Evolutionary conservation across 768 basidiomycete genomes (phyloP).

Genomic region (Tulasnella sp.): DNA sequence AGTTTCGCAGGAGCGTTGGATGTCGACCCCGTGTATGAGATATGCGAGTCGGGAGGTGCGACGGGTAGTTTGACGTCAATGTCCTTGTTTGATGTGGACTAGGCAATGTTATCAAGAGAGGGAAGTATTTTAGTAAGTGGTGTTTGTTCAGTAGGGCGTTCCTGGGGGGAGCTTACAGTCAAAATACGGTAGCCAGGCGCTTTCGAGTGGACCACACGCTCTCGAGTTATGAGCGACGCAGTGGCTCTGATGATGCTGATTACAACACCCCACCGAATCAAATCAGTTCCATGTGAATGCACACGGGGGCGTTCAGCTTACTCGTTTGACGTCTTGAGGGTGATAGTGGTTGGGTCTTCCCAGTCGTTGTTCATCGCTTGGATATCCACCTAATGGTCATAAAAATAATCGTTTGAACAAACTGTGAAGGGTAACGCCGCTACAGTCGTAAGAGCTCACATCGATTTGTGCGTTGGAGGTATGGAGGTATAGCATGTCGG

Average conservation of each 20-base stretch:
- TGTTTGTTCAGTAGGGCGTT: too few species aligned
- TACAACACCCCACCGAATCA: too few species aligned
- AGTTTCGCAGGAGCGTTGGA: background rate
- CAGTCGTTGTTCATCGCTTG: background rate
- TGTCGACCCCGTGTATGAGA: background rate
- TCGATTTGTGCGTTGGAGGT: background rate
- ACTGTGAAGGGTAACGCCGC: too few species aligned
- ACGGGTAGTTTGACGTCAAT: background rate
- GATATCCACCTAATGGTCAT: background rate
- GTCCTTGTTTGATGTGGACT: background rate
- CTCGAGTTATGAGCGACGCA: too few species aligned
- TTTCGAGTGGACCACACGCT: too few species aligned
- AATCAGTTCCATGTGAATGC: background rate
- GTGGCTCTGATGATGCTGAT: too few species aligned
- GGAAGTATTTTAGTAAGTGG: too few species aligned
- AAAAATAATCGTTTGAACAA: background rate
- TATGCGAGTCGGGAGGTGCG: background rate
- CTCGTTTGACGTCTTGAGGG: background rate
- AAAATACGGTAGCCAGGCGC: too few species aligned
- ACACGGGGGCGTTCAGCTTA: background rate
- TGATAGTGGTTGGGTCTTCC: background rate
- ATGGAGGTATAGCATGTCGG: background rate
- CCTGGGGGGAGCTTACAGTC: too few species aligned
- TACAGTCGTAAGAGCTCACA: too few species aligned
- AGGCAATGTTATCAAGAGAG: too few species aligned